phyloP scores from a whole-genome alignment of 1,139 yeast species.

The Blastobotrys buckinghamii region DNA sequence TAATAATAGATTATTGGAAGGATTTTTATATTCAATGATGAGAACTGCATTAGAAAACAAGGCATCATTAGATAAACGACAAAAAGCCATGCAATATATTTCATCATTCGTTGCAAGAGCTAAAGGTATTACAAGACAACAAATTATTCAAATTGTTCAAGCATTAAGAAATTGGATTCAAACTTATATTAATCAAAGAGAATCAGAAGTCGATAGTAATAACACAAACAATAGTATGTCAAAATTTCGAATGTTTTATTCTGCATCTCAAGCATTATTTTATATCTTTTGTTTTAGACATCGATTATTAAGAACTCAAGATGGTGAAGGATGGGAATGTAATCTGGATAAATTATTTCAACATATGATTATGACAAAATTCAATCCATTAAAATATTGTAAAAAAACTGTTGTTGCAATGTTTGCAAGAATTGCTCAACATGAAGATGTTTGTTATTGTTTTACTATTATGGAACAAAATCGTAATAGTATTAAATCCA shows the following conservation, averaged over 20 bases:
- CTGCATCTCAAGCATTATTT: constrained; percentile 87
- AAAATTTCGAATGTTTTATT: constrained; percentile 77
- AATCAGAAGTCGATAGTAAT: constrained; percentile 63
- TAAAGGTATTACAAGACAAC: constrained; percentile 59
- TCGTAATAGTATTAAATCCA: constrained; percentile 36
- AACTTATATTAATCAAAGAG: constrained; percentile 75
- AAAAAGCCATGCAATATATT: constrained; percentile 86
- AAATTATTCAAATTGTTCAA: constrained; percentile 70
- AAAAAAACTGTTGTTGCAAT: constrained; percentile 90
- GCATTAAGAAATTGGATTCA: constrained; percentile 80
- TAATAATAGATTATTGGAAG: constrained; percentile 77
- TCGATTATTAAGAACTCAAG: constrained; percentile 42
- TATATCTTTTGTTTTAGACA: constrained; percentile 91
- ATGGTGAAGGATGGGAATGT: constrained; percentile 61
- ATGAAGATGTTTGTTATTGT: constrained; percentile 86
- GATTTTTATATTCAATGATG: constrained; percentile 72
- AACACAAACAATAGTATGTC: constrained; percentile 33
- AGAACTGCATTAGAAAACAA: constrained; percentile 71
- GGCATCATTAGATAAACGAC: constrained; percentile 66
- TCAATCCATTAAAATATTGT: constrained; percentile 90
- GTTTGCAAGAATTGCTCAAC: constrained; percentile 90
- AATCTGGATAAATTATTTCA: constrained; percentile 81
- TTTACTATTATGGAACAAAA: constrained; percentile 90
- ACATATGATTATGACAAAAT: constrained; percentile 75
- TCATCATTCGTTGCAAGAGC: constrained; percentile 92